Base-by-base conservation (phyloP, 108 stramenopile genomes). In the Phaeodactylum tricornutum region DNA sequence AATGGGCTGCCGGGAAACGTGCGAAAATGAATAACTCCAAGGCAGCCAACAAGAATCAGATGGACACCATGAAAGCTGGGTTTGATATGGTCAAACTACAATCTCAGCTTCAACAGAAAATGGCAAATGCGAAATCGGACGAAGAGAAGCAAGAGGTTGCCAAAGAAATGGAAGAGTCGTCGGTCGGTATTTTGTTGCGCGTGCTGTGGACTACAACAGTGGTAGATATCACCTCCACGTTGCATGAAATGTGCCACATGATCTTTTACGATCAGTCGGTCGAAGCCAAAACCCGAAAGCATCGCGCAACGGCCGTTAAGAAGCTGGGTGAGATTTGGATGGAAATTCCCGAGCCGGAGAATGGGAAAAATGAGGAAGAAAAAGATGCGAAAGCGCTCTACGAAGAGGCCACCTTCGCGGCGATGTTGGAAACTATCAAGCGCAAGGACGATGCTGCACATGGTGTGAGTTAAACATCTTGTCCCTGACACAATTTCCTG, bases 391-490 rank as follows among this genome's bases (percentile, higher is more conserved):
- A 59, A 28, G 48, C 55, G 27, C 15, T 86, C 39, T 86, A 79
- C 49, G 77, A 88, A 43, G 81, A 88, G 41, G 81, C 86, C 28
- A 77, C 81, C 0, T 65, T 88, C 22, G 79, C 77, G 14, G 86
- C 86, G 15, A 83, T 75, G 64, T 28, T 88, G 25, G 86, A 88
- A 59, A 88, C 86, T 9, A 63, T 88, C 6, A 75, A 79, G 48
- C 71, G 79, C 20, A 78, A 81, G 45, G 86, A 88, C 30, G 86
- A 82, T 35, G 70, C 62, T 4, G 39, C 39, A 5, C 16, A 41
- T 41, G n/a, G n/a, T n/a, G n/a, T n/a, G n/a, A n/a, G n/a, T n/a
- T n/a, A n/a, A n/a, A n/a, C n/a, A n/a, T n/a, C n/a, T n/a, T n/a
- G n/a, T n/a, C n/a, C n/a, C n/a, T n/a, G n/a, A n/a, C n/a, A n/a